Evolutionary conservation across 192 early-diverging fungal species (phyloP).

Genomic region (Lunasporangiospora selenospora): DNA sequence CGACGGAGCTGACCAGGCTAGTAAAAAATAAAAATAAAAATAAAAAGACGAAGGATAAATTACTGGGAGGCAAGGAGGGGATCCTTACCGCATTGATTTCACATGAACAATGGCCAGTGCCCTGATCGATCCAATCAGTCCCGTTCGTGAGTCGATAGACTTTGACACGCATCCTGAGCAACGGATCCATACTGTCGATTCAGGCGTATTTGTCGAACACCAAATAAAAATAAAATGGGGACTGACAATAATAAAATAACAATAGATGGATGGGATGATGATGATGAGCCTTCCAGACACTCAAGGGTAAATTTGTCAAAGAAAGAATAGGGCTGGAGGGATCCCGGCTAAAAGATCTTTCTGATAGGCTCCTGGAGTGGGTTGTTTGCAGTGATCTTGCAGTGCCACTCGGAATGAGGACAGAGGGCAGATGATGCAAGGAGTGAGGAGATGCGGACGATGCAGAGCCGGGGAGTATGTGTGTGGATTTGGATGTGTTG

Average conservation of each 20-base stretch:
- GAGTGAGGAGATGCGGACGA: background rate
- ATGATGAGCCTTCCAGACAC: too few species aligned
- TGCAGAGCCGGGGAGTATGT: background rate
- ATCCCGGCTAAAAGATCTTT: too few species aligned
- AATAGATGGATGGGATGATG: slow-evolving; percentile 15
- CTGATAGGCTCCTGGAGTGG: too few species aligned
- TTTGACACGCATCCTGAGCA: slow-evolving; percentile 71
- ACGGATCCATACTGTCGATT: slow-evolving; percentile 38
- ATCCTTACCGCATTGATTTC: slow-evolving; percentile 67
- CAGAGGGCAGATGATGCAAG: background rate
- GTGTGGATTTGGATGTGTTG: background rate
- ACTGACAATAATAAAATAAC: too few species aligned
- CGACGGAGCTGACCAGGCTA: too few species aligned
- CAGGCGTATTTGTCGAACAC: too few species aligned
- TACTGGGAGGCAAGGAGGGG: background rate
- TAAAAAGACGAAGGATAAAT: background rate
- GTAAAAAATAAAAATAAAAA: slow-evolving; percentile 13
- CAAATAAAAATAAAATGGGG: too few species aligned
- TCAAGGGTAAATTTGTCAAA: too few species aligned
- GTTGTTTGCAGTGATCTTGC: background rate
- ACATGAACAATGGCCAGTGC: slow-evolving; percentile 82
- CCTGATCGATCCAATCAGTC: slow-evolving; percentile 83
- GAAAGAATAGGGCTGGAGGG: too few species aligned
- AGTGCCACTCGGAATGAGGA: background rate
- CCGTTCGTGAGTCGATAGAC: slow-evolving; percentile 80